Base-by-base conservation (phyloP, 1,139 yeast genomes). In the Zygoascus sp. region DNA sequence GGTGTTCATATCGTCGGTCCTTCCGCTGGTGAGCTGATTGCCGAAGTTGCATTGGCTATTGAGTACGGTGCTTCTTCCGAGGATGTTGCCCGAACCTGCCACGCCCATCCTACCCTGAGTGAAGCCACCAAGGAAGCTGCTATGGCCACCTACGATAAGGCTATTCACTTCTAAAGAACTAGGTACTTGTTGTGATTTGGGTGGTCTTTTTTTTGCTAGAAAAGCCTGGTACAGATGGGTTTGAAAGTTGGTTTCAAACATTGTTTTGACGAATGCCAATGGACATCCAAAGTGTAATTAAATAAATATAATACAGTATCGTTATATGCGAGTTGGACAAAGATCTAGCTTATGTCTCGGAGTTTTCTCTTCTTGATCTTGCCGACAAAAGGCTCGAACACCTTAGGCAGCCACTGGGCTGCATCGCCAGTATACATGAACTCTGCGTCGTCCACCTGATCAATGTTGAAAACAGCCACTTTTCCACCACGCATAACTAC, bases 71-170 rank as follows among this genome's bases (percentile, higher is more conserved):
- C 98, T 47, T 83, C 95, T 44, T 86, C 97, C 49, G 99, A 94
- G 74, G 99, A 94, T 66, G 77, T 94, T 64, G 95, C 97, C 53
- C 84, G 97, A 75, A 87, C 90, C 45, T 90, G 97, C 70, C 98
- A 92, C 64, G 97, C 98, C 51, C 99, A 94, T 73, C 99, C 99
- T 68, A 92, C 99, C 40, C 77, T 94, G 60, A 78, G 96, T 39
- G 99, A 94, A 76, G 97, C 97, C 21, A 86, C 92, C 79, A 92
- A 90, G 76, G 99, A 94, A 75, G 98, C 97, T 60, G 96, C 96
- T 58, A 76, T 88, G 76, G 84, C 95, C 51, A 85, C 96, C 45
- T 90, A 81, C 66, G 95, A 79, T 68, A 88, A 89, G 76, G 83
- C 96, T 64, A 80, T 88, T 67, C 87, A 88, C 78, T 82, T 82